Evolutionary conservation across 2,329 filamentous ascomycete species (phyloP).

Genomic region (Penicillium aurantiogriseum): DNA sequence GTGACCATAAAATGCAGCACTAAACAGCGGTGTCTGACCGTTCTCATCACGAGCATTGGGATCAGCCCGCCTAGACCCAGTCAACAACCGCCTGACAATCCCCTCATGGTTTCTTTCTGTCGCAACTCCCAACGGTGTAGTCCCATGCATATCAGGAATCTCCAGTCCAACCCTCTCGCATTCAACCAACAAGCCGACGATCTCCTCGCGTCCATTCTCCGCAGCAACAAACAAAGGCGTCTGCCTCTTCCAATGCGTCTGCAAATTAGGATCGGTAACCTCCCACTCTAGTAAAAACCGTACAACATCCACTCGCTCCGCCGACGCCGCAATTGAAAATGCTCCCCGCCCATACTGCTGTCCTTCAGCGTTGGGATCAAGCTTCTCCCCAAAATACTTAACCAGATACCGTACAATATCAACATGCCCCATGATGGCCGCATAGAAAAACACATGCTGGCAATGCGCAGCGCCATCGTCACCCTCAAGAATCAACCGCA

Average conservation of each 20-base stretch:
- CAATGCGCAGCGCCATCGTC: constrained; percentile 12
- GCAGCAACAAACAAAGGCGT: constrained; percentile 21
- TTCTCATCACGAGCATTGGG: constrained; percentile 19
- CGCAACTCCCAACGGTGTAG: constrained; percentile 20
- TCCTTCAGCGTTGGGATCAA: constrained; percentile 20
- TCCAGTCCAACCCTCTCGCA: constrained; percentile 19
- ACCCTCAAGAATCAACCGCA: constrained; percentile 19
- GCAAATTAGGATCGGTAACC: constrained; percentile 20
- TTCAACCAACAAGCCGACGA: constrained; percentile 14
- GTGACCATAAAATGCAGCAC: constrained; percentile 16
- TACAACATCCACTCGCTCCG: constrained; percentile 16
- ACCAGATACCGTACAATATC: constrained; percentile 22
- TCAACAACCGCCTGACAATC: constrained; percentile 13
- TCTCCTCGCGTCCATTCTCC: constrained; percentile 9
- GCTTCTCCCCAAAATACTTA: constrained; percentile 14
- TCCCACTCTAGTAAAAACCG: constrained; percentile 17
- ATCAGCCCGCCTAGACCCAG: constrained; percentile 11
- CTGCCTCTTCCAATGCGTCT: constrained; percentile 21
- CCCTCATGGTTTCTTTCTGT: constrained; percentile 6
- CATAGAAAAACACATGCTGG: constrained; percentile 25
- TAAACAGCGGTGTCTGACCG: constrained; percentile 19
- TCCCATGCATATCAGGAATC: constrained; percentile 18
- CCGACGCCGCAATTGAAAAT: constrained; percentile 20
- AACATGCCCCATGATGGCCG: constrained; percentile 19
- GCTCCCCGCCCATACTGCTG: constrained; percentile 18